These are phyloP conservation scores for Pestalotiopsis sp. DNA, from an alignment of 2,329 filamentous ascomycete species.

Conservation along the genomic window DNA sequence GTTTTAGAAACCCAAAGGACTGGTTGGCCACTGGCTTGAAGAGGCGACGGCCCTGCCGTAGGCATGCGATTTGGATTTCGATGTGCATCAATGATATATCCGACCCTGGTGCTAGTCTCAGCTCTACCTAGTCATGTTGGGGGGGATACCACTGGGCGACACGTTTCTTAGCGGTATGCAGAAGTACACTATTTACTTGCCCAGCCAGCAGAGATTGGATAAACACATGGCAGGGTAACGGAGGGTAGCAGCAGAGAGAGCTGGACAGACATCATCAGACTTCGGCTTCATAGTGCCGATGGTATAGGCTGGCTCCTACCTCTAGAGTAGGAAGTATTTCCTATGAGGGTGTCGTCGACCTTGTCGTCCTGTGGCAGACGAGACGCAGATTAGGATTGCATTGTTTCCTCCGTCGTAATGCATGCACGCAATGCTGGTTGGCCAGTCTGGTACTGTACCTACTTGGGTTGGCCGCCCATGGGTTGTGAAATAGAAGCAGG, in stretches of 20 bases:
- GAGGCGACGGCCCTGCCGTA: not conserved
- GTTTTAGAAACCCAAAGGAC: not conserved
- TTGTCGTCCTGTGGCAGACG: not conserved
- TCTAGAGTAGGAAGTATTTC: not conserved
- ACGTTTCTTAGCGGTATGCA: slow-evolving; percentile 1
- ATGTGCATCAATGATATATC: slow-evolving; percentile 1
- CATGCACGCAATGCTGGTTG: not conserved
- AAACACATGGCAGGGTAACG: not conserved
- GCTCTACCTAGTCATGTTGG: slow-evolving; percentile 11
- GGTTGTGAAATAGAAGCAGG: not conserved
- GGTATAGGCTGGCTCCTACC: not conserved
- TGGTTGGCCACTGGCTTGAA: not conserved
- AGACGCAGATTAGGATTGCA: not conserved
- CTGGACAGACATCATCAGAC: not conserved
- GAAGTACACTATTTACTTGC: not conserved
- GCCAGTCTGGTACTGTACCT: not conserved
- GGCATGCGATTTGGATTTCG: not conserved
- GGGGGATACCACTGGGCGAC: not conserved
- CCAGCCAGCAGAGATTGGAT: not conserved
- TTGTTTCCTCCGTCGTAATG: not conserved
- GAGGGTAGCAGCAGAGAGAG: not conserved
- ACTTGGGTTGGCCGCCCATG: not conserved
- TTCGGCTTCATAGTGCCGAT: not conserved
- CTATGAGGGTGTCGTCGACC: not conserved
- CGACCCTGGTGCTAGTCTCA: not conserved